Evolutionary conservation across 1,284 basidiomycete genomes (phyloP).

Genomic region (Irpex rosettiformis): DNA sequence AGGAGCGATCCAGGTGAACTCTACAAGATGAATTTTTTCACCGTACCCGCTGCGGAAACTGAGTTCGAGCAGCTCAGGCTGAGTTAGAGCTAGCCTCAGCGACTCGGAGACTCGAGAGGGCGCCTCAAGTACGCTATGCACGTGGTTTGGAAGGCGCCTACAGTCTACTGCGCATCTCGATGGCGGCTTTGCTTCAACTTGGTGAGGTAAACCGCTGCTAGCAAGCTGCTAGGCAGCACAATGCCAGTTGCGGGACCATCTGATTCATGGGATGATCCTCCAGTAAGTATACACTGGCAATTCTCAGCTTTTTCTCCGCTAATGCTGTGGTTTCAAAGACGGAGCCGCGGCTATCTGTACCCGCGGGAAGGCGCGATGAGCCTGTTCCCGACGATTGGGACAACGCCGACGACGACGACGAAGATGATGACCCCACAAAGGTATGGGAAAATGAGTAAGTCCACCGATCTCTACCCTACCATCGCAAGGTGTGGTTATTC

Average conservation of each 20-base stretch:
- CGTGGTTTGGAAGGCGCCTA: background rate
- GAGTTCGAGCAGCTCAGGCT: background rate
- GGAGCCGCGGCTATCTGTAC: background rate
- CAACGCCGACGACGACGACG: conserved; percentile 34
- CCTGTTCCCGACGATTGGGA: conserved; percentile 44
- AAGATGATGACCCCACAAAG: conserved; percentile 30
- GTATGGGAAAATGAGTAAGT: conserved; percentile 48
- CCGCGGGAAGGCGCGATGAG: conserved; percentile 6
- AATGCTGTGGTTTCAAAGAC: conserved; percentile 7
- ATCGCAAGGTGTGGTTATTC: background rate
- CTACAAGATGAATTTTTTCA: background rate
- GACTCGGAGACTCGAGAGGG: too few species aligned
- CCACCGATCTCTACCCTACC: background rate
- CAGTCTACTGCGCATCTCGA: background rate
- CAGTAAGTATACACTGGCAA: conserved; percentile 1
- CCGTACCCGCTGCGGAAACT: background rate
- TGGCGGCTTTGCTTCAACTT: background rate
- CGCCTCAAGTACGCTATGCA: background rate
- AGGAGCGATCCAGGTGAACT: background rate
- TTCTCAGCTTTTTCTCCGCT: background rate
- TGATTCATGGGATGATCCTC: conserved; percentile 11
- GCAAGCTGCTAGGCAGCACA: background rate
- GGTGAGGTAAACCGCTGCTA: background rate
- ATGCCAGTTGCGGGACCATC: conserved; percentile 10
- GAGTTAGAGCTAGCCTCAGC: background rate